These are phyloP conservation scores for Eutrema yunnanense DNA, from an alignment of 345 rosid species.

Conservation along the genomic window DNA sequence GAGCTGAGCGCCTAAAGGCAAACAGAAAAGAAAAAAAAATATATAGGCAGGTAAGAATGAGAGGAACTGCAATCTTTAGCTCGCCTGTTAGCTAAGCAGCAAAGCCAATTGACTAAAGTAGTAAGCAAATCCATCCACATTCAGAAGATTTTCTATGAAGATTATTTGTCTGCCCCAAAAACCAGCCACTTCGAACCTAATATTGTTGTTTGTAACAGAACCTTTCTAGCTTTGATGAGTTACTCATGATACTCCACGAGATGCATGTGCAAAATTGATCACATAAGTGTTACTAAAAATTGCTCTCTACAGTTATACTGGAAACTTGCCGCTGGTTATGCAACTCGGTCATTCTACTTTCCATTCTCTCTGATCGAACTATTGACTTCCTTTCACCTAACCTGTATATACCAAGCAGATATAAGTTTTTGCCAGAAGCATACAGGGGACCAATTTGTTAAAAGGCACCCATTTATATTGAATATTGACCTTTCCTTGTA, in stretches of 20 bases:
- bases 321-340: constrained; percentile 37
- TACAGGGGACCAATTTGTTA: constrained; percentile 12
- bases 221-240: constrained; percentile 8
- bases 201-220: background rate
- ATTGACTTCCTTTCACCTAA: constrained; percentile 53
- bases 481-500: constrained; percentile 83
- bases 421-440: background rate
- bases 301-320: background rate
- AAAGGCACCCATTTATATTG: constrained; percentile 12
- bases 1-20: constrained; percentile 51
- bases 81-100: background rate
- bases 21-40: constrained; percentile 8
- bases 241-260: background rate
- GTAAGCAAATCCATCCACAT: background rate
- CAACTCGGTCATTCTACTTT: constrained; percentile 47
- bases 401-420: constrained; percentile 32
- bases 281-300: constrained; percentile 2
- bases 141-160: background rate
- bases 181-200: background rate
- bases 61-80: constrained; percentile 1
- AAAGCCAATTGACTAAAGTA: constrained; percentile 2
- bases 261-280: constrained; percentile 5
- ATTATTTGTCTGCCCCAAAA: background rate
- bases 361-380: constrained; percentile 87
- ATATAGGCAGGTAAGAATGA: background rate